Conservation (phyloP, 768 basidiomycete species). For the Guyanaporus albipodus region DNA sequence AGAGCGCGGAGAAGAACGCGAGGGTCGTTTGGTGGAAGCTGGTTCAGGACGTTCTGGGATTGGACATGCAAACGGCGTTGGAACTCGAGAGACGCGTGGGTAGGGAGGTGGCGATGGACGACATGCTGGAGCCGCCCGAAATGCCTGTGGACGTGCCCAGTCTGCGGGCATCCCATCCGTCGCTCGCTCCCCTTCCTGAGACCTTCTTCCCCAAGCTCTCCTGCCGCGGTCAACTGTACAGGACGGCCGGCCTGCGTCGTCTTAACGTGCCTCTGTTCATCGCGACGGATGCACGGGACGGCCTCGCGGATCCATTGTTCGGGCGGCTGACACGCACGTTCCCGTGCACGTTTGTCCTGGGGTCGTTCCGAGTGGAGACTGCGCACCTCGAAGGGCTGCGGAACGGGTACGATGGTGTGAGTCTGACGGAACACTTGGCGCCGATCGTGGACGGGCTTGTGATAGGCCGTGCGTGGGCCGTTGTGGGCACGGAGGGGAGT, state of each 20-base stretch:
- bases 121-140: constrained; percentile 12
- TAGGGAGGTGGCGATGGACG: background rate
- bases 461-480: constrained; percentile 49
- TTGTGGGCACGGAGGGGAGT: constrained; percentile 69
- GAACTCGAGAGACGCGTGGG: constrained; percentile 21
- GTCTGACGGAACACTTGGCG: constrained; percentile 43
- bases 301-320: constrained; percentile 41
- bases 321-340: constrained; percentile 47
- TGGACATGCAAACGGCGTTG: constrained; percentile 35
- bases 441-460: constrained; percentile 75
- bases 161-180: constrained; percentile 26
- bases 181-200: constrained; percentile 23
- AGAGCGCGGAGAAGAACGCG: constrained; percentile 38
- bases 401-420: constrained; percentile 48
- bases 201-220: constrained; percentile 6
- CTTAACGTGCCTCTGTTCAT: constrained; percentile 64
- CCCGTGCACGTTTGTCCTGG: constrained; percentile 59
- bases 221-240: constrained; percentile 43
- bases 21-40: constrained; percentile 56
- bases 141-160: constrained; percentile 19
- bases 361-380: constrained; percentile 41
- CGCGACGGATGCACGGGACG: constrained; percentile 53
- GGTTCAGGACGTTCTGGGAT: constrained; percentile 44
- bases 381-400: constrained; percentile 32
- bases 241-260: constrained; percentile 23